Evolutionary conservation across 768 basidiomycete genomes (phyloP).

Genomic region (Suillus brevipes): DNA sequence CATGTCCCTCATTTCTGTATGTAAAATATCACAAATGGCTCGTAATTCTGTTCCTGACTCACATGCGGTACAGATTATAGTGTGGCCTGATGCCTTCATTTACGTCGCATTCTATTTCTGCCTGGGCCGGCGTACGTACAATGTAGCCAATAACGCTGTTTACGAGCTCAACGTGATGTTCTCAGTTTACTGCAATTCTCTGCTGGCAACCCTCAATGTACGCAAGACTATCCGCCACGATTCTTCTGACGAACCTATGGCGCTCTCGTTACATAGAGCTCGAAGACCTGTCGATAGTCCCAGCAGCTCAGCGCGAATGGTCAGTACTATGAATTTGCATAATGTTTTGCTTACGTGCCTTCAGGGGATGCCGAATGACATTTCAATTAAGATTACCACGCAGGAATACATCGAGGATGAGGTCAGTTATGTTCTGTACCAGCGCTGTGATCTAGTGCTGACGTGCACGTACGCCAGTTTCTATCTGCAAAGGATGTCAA

Average conservation of each 20-base stretch:
- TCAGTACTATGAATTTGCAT: background rate
- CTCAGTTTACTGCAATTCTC: slow-evolving; percentile 54
- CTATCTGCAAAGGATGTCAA: background rate
- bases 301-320: slow-evolving; percentile 12
- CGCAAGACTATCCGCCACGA: slow-evolving; percentile 44
- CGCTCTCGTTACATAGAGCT: slow-evolving; percentile 3
- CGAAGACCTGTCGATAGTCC: slow-evolving; percentile 6
- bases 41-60: background rate
- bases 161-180: slow-evolving; percentile 5
- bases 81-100: slow-evolving; percentile 46
- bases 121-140: slow-evolving; percentile 50
- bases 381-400: slow-evolving; percentile 65
- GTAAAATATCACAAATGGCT: slow-evolving; percentile 4
- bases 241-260: background rate
- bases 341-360: background rate
- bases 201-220: slow-evolving; percentile 54
- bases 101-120: slow-evolving; percentile 59
- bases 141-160: background rate
- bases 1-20: slow-evolving; percentile 50
- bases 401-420: slow-evolving; percentile 48
- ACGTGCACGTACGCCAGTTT: background rate
- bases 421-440: slow-evolving; percentile 15
- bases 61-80: slow-evolving; percentile 38
- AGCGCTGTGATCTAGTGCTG: background rate
- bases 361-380: slow-evolving; percentile 40